Evolutionary conservation across 2,329 filamentous ascomycete species (phyloP).

Genomic region (Fusarium sp.): DNA sequence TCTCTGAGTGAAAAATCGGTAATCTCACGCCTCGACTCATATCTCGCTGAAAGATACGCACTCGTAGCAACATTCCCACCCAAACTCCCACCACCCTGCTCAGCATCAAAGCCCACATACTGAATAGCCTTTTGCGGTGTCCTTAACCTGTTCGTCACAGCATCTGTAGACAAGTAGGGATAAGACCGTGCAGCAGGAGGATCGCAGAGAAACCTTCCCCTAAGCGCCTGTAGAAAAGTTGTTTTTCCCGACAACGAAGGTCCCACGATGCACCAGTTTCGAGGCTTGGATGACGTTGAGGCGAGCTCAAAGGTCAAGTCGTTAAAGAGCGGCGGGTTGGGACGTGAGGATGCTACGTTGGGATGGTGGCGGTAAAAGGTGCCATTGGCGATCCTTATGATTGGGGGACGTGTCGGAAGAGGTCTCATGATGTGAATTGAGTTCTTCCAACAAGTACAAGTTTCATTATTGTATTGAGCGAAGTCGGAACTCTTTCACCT

Average conservation of each 20-base stretch:
- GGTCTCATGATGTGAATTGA: conserved; percentile 52
- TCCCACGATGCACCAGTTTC: conserved; percentile 88
- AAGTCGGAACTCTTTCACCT: conserved; percentile 28
- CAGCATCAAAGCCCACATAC: conserved; percentile 91
- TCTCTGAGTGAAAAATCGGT: conserved; percentile 88
- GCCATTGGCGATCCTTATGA: conserved; percentile 80
- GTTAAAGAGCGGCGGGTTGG: conserved; percentile 80
- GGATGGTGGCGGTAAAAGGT: conserved; percentile 87
- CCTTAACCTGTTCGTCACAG: conserved; percentile 67
- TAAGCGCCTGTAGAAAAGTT: conserved; percentile 82
- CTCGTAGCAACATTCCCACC: conserved; percentile 71
- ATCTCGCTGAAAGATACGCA: conserved; percentile 88
- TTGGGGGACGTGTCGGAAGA: conserved; percentile 59
- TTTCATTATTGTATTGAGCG: conserved; percentile 29
- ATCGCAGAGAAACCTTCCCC: conserved; percentile 79
- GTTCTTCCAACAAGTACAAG: background rate
- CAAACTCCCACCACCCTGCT: conserved; percentile 66
- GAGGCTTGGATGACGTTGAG: conserved; percentile 60
- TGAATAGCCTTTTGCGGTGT: conserved; percentile 77
- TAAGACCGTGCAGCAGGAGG: conserved; percentile 82
- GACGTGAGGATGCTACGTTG: conserved; percentile 57
- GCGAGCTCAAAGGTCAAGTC: conserved; percentile 78
- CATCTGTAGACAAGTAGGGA: conserved; percentile 78
- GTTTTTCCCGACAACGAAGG: conserved; percentile 84
- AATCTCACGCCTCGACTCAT: conserved; percentile 87